Percentiles rank a stretch among this genome's conserved stretches.
phyloP scores from a whole-genome alignment of 176 grass and related monocot genomes.

The Rhipidocladum racemiflorum region DNA sequence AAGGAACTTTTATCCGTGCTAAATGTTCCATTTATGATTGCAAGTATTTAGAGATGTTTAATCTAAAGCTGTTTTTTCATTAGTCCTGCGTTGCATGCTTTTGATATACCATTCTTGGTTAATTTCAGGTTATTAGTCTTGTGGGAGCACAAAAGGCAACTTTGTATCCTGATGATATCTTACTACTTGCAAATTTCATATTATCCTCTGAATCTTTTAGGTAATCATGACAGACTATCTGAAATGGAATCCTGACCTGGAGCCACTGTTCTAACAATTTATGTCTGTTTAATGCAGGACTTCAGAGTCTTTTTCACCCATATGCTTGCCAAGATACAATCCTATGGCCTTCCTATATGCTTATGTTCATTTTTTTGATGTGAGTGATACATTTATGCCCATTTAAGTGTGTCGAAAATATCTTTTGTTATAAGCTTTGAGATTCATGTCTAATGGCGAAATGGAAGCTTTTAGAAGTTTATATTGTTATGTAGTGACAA shows the following conservation, averaged over 20 bases:
- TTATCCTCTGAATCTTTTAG: slow-evolving; percentile 94
- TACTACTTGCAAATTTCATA: slow-evolving; percentile 93
- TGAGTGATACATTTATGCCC: slow-evolving; percentile 48
- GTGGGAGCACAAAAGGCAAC: slow-evolving; percentile 96
- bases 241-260: slow-evolving; percentile 12
- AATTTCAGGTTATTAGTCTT: slow-evolving; percentile 84
- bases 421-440: neutral
- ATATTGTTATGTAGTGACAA: neutral
- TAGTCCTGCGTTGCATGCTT: neutral
- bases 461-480: neutral
- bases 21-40: slow-evolving; percentile 3
- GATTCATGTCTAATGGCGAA: neutral
- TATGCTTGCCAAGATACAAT: slow-evolving; percentile 99
- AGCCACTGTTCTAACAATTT: slow-evolving; percentile 26
- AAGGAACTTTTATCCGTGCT: neutral
- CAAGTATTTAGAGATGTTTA: neutral
- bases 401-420: neutral
- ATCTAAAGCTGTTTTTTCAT: neutral
- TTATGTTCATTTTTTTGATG: slow-evolving; percentile 97
- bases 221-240: slow-evolving; percentile 39
- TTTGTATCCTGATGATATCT: slow-evolving; percentile 91
- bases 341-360: slow-evolving; percentile 92
- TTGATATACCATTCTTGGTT: neutral
- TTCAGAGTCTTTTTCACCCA: slow-evolving; percentile 93
- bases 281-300: slow-evolving; percentile 56